Percentiles rank a stretch among this genome's conserved stretches.
These are phyloP conservation scores for Leccinellum albellum DNA, from an alignment of 768 basidiomycete genomes.

Conservation along the genomic window DNA sequence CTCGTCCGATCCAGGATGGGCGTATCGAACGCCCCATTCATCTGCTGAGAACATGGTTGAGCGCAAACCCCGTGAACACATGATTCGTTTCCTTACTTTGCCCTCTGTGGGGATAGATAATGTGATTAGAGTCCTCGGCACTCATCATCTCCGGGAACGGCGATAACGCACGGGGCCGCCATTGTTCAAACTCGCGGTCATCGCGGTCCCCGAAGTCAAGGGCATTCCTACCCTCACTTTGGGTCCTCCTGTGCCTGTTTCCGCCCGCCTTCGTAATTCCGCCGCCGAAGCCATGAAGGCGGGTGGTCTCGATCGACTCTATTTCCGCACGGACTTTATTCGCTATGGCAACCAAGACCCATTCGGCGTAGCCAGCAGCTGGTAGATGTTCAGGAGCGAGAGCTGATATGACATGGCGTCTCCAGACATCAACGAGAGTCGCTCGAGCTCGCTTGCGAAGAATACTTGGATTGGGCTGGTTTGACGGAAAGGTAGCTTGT, in stretches of 20 bases:
- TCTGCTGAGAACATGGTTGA: conserved; percentile 20
- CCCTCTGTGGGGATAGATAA: conserved; percentile 27
- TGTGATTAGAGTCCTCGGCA: conserved; percentile 21
- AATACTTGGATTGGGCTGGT: conserved; percentile 31
- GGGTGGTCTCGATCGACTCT: conserved; percentile 7
- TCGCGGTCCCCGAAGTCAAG: conserved; percentile 32
- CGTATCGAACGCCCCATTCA: conserved; percentile 29
- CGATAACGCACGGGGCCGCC: conserved; percentile 27
- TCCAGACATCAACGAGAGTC: conserved; percentile 62
- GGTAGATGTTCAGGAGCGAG: conserved; percentile 35
- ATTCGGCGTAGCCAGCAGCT: conserved; percentile 33
- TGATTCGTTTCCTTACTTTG: conserved; percentile 14
- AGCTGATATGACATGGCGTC: conserved; percentile 56
- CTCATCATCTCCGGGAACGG: conserved; percentile 12
- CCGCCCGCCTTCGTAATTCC: neutral
- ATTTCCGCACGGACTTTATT: conserved; percentile 17
- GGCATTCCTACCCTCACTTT: conserved; percentile 41
- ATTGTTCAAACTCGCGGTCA: conserved; percentile 17
- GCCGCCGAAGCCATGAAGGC: neutral
- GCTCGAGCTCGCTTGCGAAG: conserved; percentile 64
- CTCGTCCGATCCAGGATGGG: conserved; percentile 4
- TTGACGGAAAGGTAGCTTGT: conserved; percentile 4
- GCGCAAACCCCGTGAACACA: neutral
- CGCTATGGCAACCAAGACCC: conserved; percentile 30
- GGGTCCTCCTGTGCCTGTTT: conserved; percentile 47